Base-by-base conservation (phyloP, 805 yeast genomes). In the Wickerhamiella australiensis region DNA sequence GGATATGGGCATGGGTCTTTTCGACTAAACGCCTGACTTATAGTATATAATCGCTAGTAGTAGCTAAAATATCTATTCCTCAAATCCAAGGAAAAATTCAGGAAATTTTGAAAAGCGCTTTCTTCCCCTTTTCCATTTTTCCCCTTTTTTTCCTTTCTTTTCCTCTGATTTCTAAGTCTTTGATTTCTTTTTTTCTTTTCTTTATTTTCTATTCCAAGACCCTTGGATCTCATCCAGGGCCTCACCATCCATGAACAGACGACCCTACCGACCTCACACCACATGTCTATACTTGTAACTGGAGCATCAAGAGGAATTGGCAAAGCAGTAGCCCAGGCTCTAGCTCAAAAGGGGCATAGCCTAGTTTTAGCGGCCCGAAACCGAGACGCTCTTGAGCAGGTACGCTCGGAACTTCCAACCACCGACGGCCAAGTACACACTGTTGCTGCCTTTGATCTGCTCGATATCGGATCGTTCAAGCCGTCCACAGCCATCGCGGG, bases 251-350 rank as follows among this genome's bases (percentile, higher is more conserved):
- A 25, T 13, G 23, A 3, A 63, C n/a, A n/a, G n/a, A n/a, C n/a
- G n/a, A n/a, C n/a, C n/a, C n/a, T n/a, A n/a, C n/a, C n/a, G n/a
- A n/a, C n/a, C n/a, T n/a, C n/a, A n/a, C n/a, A n/a, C n/a, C n/a
- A n/a, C n/a, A 43, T 35, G 20, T 33, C 38, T 11, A 42, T 40
- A 11, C 41, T 59, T 12, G 57, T 81, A 1, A 80, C 86, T 0
- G 92, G 92, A 1, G 87, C 81, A 0, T 78, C 87, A 0, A 65
- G 73, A 42, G 90, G 92, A 0, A 66, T 82, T 12, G 92, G 92
- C 0, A 64, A 68, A 3, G 71, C 71, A 0, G 73, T 83, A 15
- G 80, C 86, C 0, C 54, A 59, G 29, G 60, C 57, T 26, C 65
- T 82, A 23, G 74, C 85, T 0, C 44, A 53, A 0, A 56, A 66